Evolutionary conservation across 441 rosid genomes (phyloP), one percentile per base, ranked within the genome.

Genomic region (Gossypium davidsonii): DNA sequence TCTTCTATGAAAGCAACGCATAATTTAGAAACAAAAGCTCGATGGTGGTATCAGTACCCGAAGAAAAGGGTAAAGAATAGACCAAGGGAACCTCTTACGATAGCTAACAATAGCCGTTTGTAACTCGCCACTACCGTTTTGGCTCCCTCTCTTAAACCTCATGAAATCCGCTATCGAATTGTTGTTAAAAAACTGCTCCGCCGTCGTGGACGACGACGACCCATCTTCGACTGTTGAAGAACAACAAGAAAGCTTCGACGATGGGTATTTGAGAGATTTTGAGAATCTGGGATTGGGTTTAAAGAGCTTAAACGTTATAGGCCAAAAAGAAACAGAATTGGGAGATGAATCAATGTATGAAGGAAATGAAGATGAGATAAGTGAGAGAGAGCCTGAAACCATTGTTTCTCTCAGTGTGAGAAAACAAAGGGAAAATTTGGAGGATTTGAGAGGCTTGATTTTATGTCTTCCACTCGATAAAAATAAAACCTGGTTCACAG

Each of bases 91-190:
- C 80, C 82, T 83, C 88, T 88, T 91, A 71, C 84, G 79, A 53
- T 90, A 92, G 68, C 85, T 77, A 18, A 95, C 98, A 75, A 90
- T 83, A 65, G 97, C 96, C 31, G 97, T 91, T 85, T 92, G 98
- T 81, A 92, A 76, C 72, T 87, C 86, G 49, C 87, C 86, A 37
- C 85, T 67, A 72, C 88, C 79, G 25, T 70, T 70, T 15, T 69
- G 78, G 26, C 72, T 23, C 2, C 86, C 86, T 80, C 72, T 82
- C 55, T 83, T 89, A 78, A 90, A 92, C 80, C 97, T 87, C 98
- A 92, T 81, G 86, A 87, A 90, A 85, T 92, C 96, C 6, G 90
- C 92, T 63, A 94, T 88, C 4, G 96, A 90, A 70, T 84, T 88
- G 82, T 75, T 81, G 67, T 74, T 77, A 21, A 82, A 76, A 34